A percentile compares a stretch with the other conserved stretches of the same genome.
Conservation (phyloP, 805 yeast species). For the Candida maesae region DNA sequence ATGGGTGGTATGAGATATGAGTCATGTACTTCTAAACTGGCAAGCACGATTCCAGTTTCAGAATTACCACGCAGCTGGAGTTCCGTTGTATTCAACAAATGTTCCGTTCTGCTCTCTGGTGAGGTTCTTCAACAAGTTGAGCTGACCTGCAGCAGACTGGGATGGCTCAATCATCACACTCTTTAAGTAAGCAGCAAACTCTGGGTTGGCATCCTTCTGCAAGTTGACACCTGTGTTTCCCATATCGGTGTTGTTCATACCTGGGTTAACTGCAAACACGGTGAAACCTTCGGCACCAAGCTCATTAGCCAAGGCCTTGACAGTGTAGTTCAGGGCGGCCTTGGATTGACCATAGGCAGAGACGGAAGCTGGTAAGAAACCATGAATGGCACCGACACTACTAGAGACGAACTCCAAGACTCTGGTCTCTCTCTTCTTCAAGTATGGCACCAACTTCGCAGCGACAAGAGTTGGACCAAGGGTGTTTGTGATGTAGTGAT, state of each 20-base stretch:
- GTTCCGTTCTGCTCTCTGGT: no score
- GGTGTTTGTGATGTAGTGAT: constrained; percentile 23
- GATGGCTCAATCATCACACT: no score
- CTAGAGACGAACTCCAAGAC: constrained; percentile 29
- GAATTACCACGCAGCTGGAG: no score
- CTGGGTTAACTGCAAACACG: constrained; percentile 35
- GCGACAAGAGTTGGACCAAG: constrained; percentile 24
- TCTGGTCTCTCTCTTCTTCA: constrained; percentile 20
- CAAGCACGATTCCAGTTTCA: no score
- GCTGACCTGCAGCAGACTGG: no score
- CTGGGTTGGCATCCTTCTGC: no score
- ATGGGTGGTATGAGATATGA: no score
- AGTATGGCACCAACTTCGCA: constrained; percentile 23
- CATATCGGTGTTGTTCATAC: constrained; percentile 34
- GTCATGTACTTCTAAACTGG: no score
- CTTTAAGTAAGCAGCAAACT: no score
- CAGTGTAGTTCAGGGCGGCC: constrained; percentile 34
- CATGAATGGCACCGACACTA: constrained; percentile 24
- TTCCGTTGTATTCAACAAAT: no score
- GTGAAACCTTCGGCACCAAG: constrained; percentile 25
- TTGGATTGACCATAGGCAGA: constrained; percentile 36
- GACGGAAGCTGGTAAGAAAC: constrained; percentile 13
- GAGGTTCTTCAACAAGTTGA: no score
- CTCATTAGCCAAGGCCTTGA: constrained; percentile 27
- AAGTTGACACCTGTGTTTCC: no score